Conservation (phyloP, 345 rosid genomes). For the Draba incana region DNA sequence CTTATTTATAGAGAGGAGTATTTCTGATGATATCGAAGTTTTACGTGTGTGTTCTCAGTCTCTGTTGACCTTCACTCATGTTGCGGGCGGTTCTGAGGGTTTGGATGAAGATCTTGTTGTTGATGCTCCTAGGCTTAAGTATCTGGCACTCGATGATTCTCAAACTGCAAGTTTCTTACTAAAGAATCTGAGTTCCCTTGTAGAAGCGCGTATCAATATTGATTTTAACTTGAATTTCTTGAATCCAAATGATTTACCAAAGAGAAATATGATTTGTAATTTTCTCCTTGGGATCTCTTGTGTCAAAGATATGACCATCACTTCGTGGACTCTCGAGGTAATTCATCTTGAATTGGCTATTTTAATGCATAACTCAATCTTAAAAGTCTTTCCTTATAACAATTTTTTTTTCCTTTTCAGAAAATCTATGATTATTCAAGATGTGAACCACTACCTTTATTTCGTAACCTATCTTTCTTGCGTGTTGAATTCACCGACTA, state of each 20-base stretch:
- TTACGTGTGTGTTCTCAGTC: conserved; percentile 26
- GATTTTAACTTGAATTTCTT: too few relatives aligned
- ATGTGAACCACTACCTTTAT: neutral
- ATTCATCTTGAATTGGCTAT: neutral
- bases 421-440: neutral
- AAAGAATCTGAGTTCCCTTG: neutral
- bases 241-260: neutral
- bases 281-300: neutral
- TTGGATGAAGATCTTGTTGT: neutral
- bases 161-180: neutral
- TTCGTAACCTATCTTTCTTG: neutral
- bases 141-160: neutral
- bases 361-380: neutral
- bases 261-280: conserved; percentile 16
- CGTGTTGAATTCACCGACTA: neutral
- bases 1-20: neutral
- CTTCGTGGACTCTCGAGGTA: conserved; percentile 8
- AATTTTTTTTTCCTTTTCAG: neutral
- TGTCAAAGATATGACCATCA: neutral
- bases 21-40: neutral
- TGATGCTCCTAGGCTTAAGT: conserved; percentile 22
- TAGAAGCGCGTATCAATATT: too few relatives aligned
- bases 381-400: too few relatives aligned
- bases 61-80: neutral
- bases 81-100: too few relatives aligned